These are phyloP conservation scores for Aspergillus luchuensis DNA, from an alignment of 2,329 filamentous ascomycete species.

Conservation along the genomic window DNA sequence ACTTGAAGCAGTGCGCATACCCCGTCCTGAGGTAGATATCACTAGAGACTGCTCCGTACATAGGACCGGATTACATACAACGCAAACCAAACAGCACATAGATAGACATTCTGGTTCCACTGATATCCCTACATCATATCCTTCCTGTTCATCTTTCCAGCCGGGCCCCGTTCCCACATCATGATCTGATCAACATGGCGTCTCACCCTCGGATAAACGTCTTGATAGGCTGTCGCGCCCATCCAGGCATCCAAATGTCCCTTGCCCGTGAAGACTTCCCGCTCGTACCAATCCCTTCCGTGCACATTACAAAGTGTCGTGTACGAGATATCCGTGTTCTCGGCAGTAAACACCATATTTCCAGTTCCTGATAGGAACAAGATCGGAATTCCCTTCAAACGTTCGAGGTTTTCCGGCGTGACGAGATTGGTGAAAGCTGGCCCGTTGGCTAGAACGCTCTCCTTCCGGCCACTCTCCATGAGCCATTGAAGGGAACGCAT, in stretches of 20 bases:
- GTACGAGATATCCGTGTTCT: slow-evolving; percentile 6
- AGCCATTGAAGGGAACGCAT: slow-evolving; percentile 8
- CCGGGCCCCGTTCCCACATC: background rate
- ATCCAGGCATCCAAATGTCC: slow-evolving; percentile 7
- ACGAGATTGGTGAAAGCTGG: background rate
- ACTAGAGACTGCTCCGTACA: too few species aligned
- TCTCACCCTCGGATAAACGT: slow-evolving; percentile 7
- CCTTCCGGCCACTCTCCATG: background rate
- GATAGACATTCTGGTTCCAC: background rate
- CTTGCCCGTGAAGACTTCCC: slow-evolving; percentile 3
- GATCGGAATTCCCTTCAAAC: slow-evolving; percentile 5
- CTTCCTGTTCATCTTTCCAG: background rate
- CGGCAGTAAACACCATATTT: slow-evolving; percentile 9
- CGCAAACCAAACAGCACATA: background rate
- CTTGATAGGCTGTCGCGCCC: slow-evolving; percentile 2
- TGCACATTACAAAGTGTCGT: slow-evolving; percentile 5
- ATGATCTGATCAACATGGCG: slow-evolving; percentile 5
- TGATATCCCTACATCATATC: background rate
- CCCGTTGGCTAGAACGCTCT: slow-evolving; percentile 2
- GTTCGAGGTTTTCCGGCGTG: slow-evolving; percentile 6
- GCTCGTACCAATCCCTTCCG: slow-evolving; percentile 8
- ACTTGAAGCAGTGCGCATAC: too few species aligned
- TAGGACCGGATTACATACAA: background rate
- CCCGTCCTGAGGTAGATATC: too few species aligned
- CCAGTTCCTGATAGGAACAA: slow-evolving; percentile 5